Evolutionary conservation across 2,329 filamentous ascomycete species (phyloP), one percentile per base, ranked within the genome.

Genomic region (Pseudogymnoascus sp.): DNA sequence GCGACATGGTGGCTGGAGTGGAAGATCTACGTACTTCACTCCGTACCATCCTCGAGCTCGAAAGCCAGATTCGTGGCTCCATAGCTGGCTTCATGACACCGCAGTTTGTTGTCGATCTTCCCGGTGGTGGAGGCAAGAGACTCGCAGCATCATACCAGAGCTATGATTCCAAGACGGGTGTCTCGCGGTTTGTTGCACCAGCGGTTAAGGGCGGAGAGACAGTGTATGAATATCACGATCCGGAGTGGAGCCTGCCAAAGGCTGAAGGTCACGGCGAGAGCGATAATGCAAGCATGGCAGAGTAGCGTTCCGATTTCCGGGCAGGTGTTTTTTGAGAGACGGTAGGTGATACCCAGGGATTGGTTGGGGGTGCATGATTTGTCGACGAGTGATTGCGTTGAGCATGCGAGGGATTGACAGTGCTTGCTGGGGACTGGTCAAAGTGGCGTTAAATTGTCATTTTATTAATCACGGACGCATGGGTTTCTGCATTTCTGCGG

Each of bases 21-120:
- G 85, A 88, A 73, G 84, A 88, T 67, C 75, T 87, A 21, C 81
- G 85, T 6, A 88, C 84, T 0, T 83, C 84, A 2, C 76, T 88
- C 9, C 76, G 77, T 44, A 83, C 80, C 1, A 84, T 85, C 55
- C 76, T 87, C 13, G 74, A 83, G 15, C 74, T 88, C 0, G 84
- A 88, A 70, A 75, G 78, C 21, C 70, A 81, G 42, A 77, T 88
- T 61, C 80, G 82, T 9, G 85, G 84, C 31, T 82, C 79, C 0
- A 81, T 86, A 48, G 84, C 83, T 0, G 85, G 85, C 1, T 87
- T 86, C 71, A 78, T 81, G 75, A 85, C 79, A 74, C 85, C 85
- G 0, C 76, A 80, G 15, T 87, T 87, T 67, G 80, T 87, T 4
- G 81, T 87, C 17, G 84, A 88, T 69, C 78, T 88, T 4, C 85